Conservation (phyloP, 176 grass and related monocot genomes). For the Dendrocalamus sinicus region DNA sequence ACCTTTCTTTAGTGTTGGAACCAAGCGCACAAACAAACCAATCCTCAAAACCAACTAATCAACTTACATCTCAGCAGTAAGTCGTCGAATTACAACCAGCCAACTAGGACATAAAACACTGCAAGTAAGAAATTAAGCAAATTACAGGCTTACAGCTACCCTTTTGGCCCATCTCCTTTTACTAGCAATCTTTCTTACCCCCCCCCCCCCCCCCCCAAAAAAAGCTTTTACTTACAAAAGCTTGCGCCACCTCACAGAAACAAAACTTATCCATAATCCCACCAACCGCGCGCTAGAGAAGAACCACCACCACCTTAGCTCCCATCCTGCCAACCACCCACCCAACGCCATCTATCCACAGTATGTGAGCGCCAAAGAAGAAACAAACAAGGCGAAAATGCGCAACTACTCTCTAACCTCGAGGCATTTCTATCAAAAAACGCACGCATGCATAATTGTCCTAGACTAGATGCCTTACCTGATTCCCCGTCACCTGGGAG, state of each 20-base stretch:
- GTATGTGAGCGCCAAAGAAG: not conserved
- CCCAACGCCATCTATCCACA: conserved; percentile 34
- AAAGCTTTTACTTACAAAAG: no score
- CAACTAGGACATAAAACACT: not conserved
- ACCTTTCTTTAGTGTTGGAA: not conserved
- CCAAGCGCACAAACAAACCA: conserved; percentile 25
- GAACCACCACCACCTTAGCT: conserved; percentile 46
- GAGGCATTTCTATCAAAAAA: conserved; percentile 25
- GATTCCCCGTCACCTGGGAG: conserved; percentile 14
- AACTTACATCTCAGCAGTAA: conserved; percentile 24
- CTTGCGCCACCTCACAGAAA: no score
- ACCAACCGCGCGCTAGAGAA: conserved; percentile 46
- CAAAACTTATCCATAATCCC: conserved; percentile 39
- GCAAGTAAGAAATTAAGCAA: conserved; percentile 14
- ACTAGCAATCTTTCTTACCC: not conserved
- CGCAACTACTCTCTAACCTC: conserved; percentile 4
- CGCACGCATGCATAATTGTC: conserved; percentile 32
- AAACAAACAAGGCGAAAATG: conserved; percentile 33
- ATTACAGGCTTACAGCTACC: not conserved
- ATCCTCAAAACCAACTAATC: not conserved
- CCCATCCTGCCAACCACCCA: conserved; percentile 41
- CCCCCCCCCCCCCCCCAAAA: not conserved
- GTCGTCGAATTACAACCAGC: not conserved
- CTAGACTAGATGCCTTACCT: not conserved
- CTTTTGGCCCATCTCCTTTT: not conserved